Base-by-base conservation (phyloP, 2,329 filamentous ascomycete species). In the Aciculosporium take region DNA sequence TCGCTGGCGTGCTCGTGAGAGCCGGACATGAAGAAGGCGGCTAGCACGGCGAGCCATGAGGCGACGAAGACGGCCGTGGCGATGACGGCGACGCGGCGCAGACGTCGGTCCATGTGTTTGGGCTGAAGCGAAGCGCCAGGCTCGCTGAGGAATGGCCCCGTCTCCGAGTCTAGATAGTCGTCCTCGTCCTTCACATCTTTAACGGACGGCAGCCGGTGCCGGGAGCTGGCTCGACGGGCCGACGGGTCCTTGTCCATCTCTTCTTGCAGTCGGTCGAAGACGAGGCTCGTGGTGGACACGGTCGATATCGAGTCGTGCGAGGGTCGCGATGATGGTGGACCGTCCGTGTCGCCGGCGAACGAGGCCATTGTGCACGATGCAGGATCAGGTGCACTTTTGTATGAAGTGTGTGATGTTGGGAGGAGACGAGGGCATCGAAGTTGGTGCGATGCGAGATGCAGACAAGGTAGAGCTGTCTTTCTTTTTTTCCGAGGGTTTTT, bases 271-370 rank as follows among this genome's bases (percentile, higher is more conserved):
- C 81, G 76, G 49, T 91, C 84, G 56, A 91, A 84, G 41, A 91
- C 76, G 12, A 91, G 69, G 51, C 84, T 89, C 4, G 81, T 87
- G 9, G 84, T 89, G 27, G 84, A 91, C n/a, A 78, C 79, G 31
- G 81, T 81, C n/a, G 81, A 84, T 35, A 74, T 59, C 3, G 84
- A 85, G 46, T 71, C 72, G 53, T 62, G 62, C 41, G 74, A 76
- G 35, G 44, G 45, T 37, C 56, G 54, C 31, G 48, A 47, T 32
- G 20, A 34, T 36, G 46, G 45, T 7, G 35, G 41, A 46, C 37
- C 34, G 13, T 49, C 47, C 23, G 45, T 21, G 13, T 51, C 40
- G 20, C 48, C 47, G 31, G 48, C 45, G 41, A 42, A 46, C 15
- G 46, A 27, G 15, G 42, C 38, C 45, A 46, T 46, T 25, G 34